phyloP scores from a whole-genome alignment of 108 stramenopile genomes.

The Tribonema minus region DNA sequence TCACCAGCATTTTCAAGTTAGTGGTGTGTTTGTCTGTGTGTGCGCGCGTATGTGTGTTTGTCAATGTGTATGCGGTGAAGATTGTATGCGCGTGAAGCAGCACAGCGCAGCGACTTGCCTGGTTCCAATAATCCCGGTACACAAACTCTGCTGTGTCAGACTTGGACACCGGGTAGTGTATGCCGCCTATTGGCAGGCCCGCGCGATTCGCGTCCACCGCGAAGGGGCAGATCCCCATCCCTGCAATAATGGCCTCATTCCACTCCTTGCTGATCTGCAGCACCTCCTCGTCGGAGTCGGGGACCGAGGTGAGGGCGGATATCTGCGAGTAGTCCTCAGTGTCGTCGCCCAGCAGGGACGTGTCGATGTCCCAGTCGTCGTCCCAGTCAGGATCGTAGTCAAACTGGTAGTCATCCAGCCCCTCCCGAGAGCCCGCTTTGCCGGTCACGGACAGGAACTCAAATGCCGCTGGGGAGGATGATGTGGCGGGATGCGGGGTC shows the following conservation, averaged over 20 bases:
- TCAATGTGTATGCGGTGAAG: no score
- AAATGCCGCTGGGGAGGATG: not conserved
- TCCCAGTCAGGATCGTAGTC: slow-evolving; percentile 40
- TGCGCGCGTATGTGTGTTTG: no score
- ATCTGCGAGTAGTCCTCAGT: not conserved
- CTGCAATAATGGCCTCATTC: slow-evolving; percentile 69
- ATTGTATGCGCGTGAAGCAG: no score
- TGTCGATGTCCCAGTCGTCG: slow-evolving; percentile 47
- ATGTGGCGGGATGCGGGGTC: slow-evolving; percentile 6
- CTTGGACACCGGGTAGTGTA: slow-evolving; percentile 75
- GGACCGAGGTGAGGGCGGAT: not conserved
- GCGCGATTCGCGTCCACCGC: slow-evolving; percentile 68
- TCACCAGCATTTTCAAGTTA: no score
- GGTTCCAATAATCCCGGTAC: slow-evolving; percentile 81
- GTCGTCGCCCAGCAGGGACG: slow-evolving; percentile 37
- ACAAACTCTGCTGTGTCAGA: slow-evolving; percentile 71
- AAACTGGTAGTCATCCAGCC: not conserved
- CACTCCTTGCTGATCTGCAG: slow-evolving; percentile 26
- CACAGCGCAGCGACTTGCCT: no score
- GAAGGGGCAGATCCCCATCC: slow-evolving; percentile 92
- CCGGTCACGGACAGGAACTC: slow-evolving; percentile 15
- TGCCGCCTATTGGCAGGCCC: slow-evolving; percentile 80
- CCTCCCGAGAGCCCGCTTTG: not conserved
- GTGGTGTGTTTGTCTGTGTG: no score
- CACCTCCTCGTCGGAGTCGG: slow-evolving; percentile 31